Base-by-base conservation (phyloP, 2,329 filamentous ascomycete genomes). In the Aspergillus fijiensis region DNA sequence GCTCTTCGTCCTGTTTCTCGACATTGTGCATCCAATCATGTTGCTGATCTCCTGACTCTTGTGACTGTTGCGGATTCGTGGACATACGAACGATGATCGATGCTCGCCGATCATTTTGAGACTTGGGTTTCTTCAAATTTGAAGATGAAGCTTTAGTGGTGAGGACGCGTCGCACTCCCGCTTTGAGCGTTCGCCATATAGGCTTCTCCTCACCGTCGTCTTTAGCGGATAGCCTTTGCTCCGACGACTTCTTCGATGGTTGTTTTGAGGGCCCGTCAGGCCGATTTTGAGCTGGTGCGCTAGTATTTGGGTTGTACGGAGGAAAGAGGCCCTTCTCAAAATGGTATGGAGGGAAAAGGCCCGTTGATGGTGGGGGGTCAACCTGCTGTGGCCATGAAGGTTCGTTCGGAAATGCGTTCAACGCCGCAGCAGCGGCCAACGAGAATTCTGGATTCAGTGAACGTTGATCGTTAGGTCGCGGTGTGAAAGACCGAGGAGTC, bases 71-170 rank as follows among this genome's bases (percentile, higher is more conserved):
- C 11, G 53, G 53, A 12, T 23, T 55, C 5, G 42, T 49, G 16
- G 53, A 55, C 53, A 55, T 55, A 11, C 45, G 53, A 48, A 55
- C 23, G 19, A 55, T 55, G 27, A 55, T 55, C 5, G 53, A 55
- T 23, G 53, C 53, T 31, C 53, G 35, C n/a, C 53, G 42, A 10
- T 29, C 53, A 47, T 49, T 55, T 27, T 55, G 27, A 16, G 47
- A 33, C 27, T 49, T 49, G 42, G 42, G 21, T 25, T 49, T 55
- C 21, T 33, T 33, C 11, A 23, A 49, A 19, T 27, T 49, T 12
- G 42, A 47, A 29, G 53, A 55, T 19, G 42, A 45, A 11, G 42
- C 53, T 55, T 55, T 55, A 9, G 42, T 45, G n/a, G 53, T 55
- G 21, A 55, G 42, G 10, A 55, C 53, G 14, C 53, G 53, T 16